Evolutionary conservation across 495 filamentous ascomycete species (phyloP), one percentile per base, ranked within the genome.

Genomic region (Podospora anserina): DNA sequence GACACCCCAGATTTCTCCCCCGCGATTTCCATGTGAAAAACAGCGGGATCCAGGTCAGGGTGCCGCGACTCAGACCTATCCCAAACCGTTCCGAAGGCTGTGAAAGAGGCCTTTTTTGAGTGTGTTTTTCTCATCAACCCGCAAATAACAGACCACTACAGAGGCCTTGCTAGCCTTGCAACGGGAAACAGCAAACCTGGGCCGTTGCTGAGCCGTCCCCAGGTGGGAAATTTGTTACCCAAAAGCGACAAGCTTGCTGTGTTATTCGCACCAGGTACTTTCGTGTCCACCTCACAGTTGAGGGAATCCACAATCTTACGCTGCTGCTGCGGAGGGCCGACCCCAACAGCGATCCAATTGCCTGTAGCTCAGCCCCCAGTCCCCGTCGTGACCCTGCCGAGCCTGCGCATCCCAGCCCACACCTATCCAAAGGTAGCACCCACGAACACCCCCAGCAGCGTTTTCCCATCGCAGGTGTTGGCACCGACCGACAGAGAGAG

Each of bases 171-270:
- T 28, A 49, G 39, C 39, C 39, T 49, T 49, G 9, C 39, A 49
- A 16, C 39, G 39, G 39, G 23, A 23, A 49, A 49, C 39, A 49
- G 30, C 39, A 58, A 58, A 58, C n/a, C 55, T 63, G 61, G 28
- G 30, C 61, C 61, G 61, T 32, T 18, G n/a, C 61, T 63, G 61
- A 63, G 61, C 61, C 61, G 61, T 63, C 5, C 5, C 32, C 30
- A 26, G 34, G 53, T 55, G 67, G 71, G 68, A 76, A 74, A 72
- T 74, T 70, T 69, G 70, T 64, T 74, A 39, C 71, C 74, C 68
- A 59, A 73, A 69, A 63, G 1, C 13, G 72, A 70, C 60, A 71
- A 74, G 74, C 69, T 71, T 23, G 23, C 58, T 2, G 61, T 63
- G 66, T 30, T 34, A 56, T 63, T 68, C 16, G 26, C 18, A 64